Conservation (phyloP, 441 rosid genomes). For the Jatropha podagrica region DNA sequence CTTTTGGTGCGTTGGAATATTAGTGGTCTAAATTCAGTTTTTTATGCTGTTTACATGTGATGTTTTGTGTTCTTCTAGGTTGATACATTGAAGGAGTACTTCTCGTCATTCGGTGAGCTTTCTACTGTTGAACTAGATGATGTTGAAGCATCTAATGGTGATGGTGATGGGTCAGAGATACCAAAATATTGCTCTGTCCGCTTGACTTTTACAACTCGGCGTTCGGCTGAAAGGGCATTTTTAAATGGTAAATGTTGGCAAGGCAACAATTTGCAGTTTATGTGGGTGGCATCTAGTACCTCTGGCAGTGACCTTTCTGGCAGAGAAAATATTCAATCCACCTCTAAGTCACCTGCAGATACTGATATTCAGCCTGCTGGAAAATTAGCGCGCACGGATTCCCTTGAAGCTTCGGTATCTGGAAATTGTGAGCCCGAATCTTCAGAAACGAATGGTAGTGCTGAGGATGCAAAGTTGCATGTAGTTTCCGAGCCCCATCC, state of each 20-base stretch:
- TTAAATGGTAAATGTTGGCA: constrained; percentile 79
- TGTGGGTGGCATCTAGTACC: constrained; percentile 55
- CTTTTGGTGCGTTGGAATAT: too few species aligned
- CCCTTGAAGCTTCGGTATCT: constrained; percentile 40
- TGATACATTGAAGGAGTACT: constrained; percentile 66
- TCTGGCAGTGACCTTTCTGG: constrained; percentile 35
- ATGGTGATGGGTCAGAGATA: constrained; percentile 34
- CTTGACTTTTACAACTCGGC: constrained; percentile 58
- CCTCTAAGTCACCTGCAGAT: constrained; percentile 31
- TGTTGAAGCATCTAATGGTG: constrained; percentile 33
- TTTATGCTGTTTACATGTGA: constrained; percentile 11
- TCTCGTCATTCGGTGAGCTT: constrained; percentile 76
- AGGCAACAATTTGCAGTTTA: constrained; percentile 66
- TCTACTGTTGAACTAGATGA: constrained; percentile 71
- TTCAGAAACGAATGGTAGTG: constrained; percentile 33
- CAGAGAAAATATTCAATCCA: constrained; percentile 34
- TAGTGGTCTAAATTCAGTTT: background rate
- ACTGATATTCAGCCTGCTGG: constrained; percentile 33
- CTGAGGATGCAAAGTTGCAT: constrained; percentile 18
- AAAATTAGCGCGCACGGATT: constrained; percentile 23
- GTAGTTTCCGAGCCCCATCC: constrained; percentile 29
- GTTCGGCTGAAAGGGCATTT: constrained; percentile 83
- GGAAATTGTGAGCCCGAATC: constrained; percentile 42
- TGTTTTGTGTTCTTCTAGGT: constrained; percentile 41
- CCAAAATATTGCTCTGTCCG: constrained; percentile 48